phyloP scores from a whole-genome alignment of 306 rosid species.

The Oemleria cerasiformis region DNA sequence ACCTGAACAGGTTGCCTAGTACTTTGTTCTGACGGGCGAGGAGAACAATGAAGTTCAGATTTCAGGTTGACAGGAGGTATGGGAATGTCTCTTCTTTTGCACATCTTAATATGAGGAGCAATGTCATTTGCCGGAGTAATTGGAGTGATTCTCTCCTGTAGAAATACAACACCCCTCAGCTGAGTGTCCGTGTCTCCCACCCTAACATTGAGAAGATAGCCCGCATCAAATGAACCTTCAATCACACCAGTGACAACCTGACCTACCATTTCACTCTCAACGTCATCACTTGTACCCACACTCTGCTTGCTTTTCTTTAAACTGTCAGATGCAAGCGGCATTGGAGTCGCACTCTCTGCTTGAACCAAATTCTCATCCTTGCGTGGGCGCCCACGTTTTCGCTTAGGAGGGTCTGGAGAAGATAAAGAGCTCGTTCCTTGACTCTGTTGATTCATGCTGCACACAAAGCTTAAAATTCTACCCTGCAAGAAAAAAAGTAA shows the following conservation, averaged over 20 bases:
- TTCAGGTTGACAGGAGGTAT: slow-evolving; percentile 33
- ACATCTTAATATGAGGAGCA: slow-evolving; percentile 51
- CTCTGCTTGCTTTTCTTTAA: slow-evolving; percentile 31
- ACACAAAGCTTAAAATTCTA: background rate
- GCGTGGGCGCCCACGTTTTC: slow-evolving; percentile 74
- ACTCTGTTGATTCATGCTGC: slow-evolving; percentile 50
- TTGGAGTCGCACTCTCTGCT: slow-evolving; percentile 18
- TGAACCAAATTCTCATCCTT: slow-evolving; percentile 37
- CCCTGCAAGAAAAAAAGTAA: slow-evolving; percentile 26
- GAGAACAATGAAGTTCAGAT: slow-evolving; percentile 24
- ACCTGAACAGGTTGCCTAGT: slow-evolving; percentile 31
- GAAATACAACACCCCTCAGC: slow-evolving; percentile 57
- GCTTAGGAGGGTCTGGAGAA: slow-evolving; percentile 39
- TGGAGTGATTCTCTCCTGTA: slow-evolving; percentile 41
- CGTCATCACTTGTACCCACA: slow-evolving; percentile 9
- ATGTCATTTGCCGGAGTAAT: slow-evolving; percentile 50
- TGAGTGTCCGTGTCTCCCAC: slow-evolving; percentile 33
- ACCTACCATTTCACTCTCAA: slow-evolving; percentile 45
- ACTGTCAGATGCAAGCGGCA: slow-evolving; percentile 23
- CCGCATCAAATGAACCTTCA: slow-evolving; percentile 53
- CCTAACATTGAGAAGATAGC: slow-evolving; percentile 59
- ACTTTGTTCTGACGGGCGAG: slow-evolving; percentile 31
- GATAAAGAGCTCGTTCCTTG: slow-evolving; percentile 29
- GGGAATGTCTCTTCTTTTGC: slow-evolving; percentile 42
- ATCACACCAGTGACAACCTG: slow-evolving; percentile 54